Evolutionary conservation across 192 early-diverging fungal genomes (phyloP).

Genomic region (Dissophora ornata): DNA sequence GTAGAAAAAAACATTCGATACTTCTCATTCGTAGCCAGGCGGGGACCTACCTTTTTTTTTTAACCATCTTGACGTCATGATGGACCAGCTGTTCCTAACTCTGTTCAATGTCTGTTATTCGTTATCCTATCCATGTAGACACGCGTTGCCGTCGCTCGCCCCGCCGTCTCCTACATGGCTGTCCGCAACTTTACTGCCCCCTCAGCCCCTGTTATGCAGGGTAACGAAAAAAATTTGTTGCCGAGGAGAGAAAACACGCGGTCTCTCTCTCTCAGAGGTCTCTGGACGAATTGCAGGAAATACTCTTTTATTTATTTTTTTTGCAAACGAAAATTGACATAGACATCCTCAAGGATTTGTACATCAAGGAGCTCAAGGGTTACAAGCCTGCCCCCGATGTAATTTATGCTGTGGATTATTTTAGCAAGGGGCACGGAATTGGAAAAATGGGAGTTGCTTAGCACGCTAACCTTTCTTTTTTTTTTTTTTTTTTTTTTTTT

Average conservation of each 20-base stretch:
- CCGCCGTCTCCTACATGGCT: slow-evolving; percentile 62
- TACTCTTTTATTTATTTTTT: neutral
- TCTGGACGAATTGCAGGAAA: too few relatives aligned
- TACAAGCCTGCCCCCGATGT: slow-evolving; percentile 65
- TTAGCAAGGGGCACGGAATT: too few relatives aligned
- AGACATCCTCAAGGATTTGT: slow-evolving; percentile 65
- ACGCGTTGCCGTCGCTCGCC: slow-evolving; percentile 57
- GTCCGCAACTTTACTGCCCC: slow-evolving; percentile 61
- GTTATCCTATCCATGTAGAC: slow-evolving; percentile 7
- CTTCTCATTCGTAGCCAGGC: too few relatives aligned
- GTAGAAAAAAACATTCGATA: too few relatives aligned
- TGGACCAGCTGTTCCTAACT: too few relatives aligned
- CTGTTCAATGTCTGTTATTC: slow-evolving; percentile 5
- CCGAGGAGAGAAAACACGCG: too few relatives aligned
- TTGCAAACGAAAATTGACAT: neutral
- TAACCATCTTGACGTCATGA: too few relatives aligned
- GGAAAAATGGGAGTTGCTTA: too few relatives aligned
- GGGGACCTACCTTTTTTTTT: too few relatives aligned
- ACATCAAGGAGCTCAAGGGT: slow-evolving; percentile 65
- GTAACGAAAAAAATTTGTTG: slow-evolving; percentile 26
- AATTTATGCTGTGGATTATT: neutral
- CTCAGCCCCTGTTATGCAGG: slow-evolving; percentile 61
- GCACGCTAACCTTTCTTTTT: neutral
- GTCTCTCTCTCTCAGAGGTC: too few relatives aligned
- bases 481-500: neutral